Evolutionary conservation across 768 basidiomycete genomes (phyloP).

Genomic region (Clitopilus passeckerianus): DNA sequence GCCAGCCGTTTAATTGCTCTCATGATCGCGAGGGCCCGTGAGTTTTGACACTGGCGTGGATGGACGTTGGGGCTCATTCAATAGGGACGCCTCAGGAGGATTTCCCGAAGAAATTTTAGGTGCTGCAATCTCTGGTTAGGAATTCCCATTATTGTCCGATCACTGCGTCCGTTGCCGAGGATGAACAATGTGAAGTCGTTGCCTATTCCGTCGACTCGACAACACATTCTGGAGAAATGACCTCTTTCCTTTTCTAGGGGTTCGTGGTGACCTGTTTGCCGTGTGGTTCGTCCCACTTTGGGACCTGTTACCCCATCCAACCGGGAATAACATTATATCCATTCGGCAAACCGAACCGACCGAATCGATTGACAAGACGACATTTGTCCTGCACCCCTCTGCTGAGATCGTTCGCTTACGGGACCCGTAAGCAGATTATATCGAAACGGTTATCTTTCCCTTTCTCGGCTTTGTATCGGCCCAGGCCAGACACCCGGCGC

Average conservation of each 20-base stretch:
- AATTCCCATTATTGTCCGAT: slow-evolving; percentile 26
- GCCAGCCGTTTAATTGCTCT: not conserved
- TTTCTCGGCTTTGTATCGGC: slow-evolving; percentile 13
- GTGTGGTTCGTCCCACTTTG: slow-evolving; percentile 39
- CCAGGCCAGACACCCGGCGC: slow-evolving; percentile 12
- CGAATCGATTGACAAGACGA: slow-evolving; percentile 14
- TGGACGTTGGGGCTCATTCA: slow-evolving; percentile 9
- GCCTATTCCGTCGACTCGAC: slow-evolving; percentile 8
- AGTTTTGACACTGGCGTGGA: slow-evolving; percentile 9
- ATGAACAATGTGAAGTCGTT: slow-evolving; percentile 3
- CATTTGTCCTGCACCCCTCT: slow-evolving; percentile 5
- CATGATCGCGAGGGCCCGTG: slow-evolving; percentile 25
- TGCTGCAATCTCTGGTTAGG: slow-evolving; percentile 28
- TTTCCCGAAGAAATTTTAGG: slow-evolving; percentile 27
- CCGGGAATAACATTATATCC: slow-evolving; percentile 21
- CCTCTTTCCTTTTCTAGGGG: slow-evolving; percentile 30
- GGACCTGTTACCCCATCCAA: slow-evolving; percentile 22
- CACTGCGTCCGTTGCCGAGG: slow-evolving; percentile 40
- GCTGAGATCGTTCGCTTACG: not conserved
- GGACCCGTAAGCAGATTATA: slow-evolving; percentile 6
- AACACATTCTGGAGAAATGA: slow-evolving; percentile 6
- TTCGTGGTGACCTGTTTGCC: slow-evolving; percentile 33
- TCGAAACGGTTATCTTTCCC: slow-evolving; percentile 2
- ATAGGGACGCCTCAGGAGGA: slow-evolving; percentile 24
- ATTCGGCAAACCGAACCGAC: slow-evolving; percentile 28